phyloP scores from a whole-genome alignment of 371 early-diverging fungal genomes.

The Haplosporangium sp. region DNA sequence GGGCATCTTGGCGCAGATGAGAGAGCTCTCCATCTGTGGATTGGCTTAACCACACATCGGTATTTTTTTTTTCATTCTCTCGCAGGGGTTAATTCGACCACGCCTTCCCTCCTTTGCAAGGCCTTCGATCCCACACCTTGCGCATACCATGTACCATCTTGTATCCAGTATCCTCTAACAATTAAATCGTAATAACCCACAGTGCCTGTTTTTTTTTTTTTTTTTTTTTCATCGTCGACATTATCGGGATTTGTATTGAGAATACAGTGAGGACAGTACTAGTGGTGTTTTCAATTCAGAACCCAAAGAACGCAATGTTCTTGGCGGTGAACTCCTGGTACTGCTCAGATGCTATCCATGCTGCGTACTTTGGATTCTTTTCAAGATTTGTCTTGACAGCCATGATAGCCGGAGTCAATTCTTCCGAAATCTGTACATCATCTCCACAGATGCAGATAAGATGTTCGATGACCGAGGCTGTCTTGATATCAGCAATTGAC shows the following conservation, averaged over 20 bases:
- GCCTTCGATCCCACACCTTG: background rate
- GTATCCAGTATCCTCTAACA: too few species aligned
- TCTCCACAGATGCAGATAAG: slow-evolving; percentile 20
- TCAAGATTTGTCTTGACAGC: slow-evolving; percentile 37
- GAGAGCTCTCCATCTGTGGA: slow-evolving; percentile 89
- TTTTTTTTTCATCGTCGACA: too few species aligned
- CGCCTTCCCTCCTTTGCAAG: too few species aligned
- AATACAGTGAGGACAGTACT: too few species aligned
- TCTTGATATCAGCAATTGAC: slow-evolving; percentile 46
- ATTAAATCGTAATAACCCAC: too few species aligned
- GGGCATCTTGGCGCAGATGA: slow-evolving; percentile 86
- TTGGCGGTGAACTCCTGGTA: slow-evolving; percentile 24
- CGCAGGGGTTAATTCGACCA: too few species aligned
- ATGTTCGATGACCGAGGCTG: slow-evolving; percentile 26
- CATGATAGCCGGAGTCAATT: slow-evolving; percentile 37
- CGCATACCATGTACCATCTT: background rate
- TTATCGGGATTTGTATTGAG: too few species aligned
- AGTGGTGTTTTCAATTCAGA: slow-evolving; percentile 1
- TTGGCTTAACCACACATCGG: slow-evolving; percentile 30
- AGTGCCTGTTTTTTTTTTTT: too few species aligned
- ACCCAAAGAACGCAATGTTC: slow-evolving; percentile 29
- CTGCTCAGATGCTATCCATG: slow-evolving; percentile 29
- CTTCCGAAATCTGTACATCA: slow-evolving; percentile 22
- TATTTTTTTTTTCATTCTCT: too few species aligned
- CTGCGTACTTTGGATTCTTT: slow-evolving; percentile 19